phyloP scores from a whole-genome alignment of 2,329 filamentous ascomycete genomes.

The Cyclaneusma minus region DNA sequence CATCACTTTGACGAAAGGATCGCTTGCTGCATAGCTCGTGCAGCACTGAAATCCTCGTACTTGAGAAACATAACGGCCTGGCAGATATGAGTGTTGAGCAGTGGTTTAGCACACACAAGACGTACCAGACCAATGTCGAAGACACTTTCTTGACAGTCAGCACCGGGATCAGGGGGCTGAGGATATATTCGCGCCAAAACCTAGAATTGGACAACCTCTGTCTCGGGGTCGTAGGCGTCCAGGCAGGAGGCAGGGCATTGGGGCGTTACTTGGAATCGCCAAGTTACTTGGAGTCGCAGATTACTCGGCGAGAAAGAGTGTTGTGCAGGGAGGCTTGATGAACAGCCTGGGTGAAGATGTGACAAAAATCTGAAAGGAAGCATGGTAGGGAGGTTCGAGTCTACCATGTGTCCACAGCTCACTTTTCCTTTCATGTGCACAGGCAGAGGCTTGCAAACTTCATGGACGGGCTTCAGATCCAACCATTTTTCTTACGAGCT shows the following conservation, averaged over 20 bases:
- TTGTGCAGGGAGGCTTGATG: conserved; percentile 27
- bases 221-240: no score
- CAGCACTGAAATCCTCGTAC: conserved; percentile 26
- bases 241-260: conserved; percentile 28
- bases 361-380: conserved; percentile 21
- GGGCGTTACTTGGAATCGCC: conserved; percentile 24
- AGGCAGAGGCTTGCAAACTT: no score
- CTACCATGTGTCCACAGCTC: no score
- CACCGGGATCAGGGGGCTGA: conserved; percentile 24
- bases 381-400: no score
- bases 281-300: no score
- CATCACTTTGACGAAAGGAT: no score
- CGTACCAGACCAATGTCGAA: conserved; percentile 26
- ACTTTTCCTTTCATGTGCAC: no score
- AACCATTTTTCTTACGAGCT: no score
- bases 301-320: conserved; percentile 28
- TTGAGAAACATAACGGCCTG: conserved; percentile 21
- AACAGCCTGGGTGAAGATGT: conserved; percentile 25
- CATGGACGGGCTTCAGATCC: no score
- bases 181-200: no score
- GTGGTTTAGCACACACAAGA: conserved; percentile 24
- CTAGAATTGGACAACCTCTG: no score
- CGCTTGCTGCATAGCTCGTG: conserved; percentile 25
- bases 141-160: conserved; percentile 27
- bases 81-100: conserved; percentile 24